Base-by-base conservation (phyloP, 2,329 filamentous ascomycete species). In the Alternaria viburni region DNA sequence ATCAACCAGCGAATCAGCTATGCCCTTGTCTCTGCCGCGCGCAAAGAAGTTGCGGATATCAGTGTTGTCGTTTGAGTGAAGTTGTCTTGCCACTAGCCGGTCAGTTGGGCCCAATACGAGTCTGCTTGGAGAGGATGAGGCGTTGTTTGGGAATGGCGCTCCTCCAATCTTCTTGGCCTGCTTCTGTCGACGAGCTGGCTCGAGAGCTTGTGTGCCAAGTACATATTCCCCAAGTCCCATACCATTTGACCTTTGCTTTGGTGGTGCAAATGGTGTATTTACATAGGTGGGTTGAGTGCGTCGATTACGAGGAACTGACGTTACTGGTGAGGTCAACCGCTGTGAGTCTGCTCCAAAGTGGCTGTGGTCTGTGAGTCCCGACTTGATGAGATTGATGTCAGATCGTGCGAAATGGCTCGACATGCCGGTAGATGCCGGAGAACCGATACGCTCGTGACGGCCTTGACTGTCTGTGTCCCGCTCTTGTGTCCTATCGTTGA, bases 231-330 rank as follows among this genome's bases (percentile, higher is more conserved):
- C 66, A 25, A 75, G 72, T 68, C 72, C 75, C 9, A 54, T 62
- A 13, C 72, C 68, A n/a, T 67, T 50, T 6, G 45, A 45, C 11
- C 50, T 30, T 44, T 55, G 61, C 23, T 70, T 49, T 25, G 74
- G 77, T 25, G 70, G 68, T 6, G 73, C 63, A 54, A 78, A 80
- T 3, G 77, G 70, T 44, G 72, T 77, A 49, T 77, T 76, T 17
- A 64, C 52, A 19, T 46, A 19, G 9, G 44, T 9, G n/a, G 46
- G 54, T 21, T 49, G 62, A 5, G 62, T 67, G 3, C 32, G 47
- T 23, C 58, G 57, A 11, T 9, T 56, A 10, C 32, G 61, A 36
- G 41, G 56, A 49, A 52, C 23, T 30, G 59, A 17, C 11, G n/a
- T 44, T 44, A 19, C 25, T 5, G 41, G 41, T 49, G 47, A 7